Evolutionary conservation across 495 filamentous ascomycete genomes (phyloP).

Genomic region (Penicillium robsamsonii): DNA sequence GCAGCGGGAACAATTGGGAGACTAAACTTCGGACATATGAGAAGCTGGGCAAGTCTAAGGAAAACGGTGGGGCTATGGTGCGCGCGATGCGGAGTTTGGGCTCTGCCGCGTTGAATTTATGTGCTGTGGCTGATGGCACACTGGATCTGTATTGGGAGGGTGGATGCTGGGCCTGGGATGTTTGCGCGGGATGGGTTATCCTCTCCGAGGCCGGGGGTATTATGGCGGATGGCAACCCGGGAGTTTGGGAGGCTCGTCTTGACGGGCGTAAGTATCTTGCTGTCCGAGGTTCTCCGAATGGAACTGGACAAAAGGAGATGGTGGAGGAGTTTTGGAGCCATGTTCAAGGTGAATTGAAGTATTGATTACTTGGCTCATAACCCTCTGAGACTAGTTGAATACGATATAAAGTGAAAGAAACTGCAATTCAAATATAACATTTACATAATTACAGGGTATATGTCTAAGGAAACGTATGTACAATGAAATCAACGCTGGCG

Average conservation of each 20-base stretch:
- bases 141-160: constrained; percentile 91
- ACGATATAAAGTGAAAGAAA: background rate
- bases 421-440: background rate
- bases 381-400: background rate
- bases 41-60: constrained; percentile 58
- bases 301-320: constrained; percentile 67
- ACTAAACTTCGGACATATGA: constrained; percentile 69
- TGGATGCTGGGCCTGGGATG: constrained; percentile 94
- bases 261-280: constrained; percentile 79
- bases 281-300: constrained; percentile 57
- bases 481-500: constrained; percentile 3
- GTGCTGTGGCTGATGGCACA: constrained; percentile 73
- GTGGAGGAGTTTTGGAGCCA: constrained; percentile 78
- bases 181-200: constrained; percentile 88
- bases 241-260: constrained; percentile 69
- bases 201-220: constrained; percentile 79
- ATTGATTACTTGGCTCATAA: constrained; percentile 18
- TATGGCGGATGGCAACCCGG: constrained; percentile 75
- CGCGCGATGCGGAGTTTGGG: constrained; percentile 74
- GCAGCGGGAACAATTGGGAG: constrained; percentile 72
- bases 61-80: constrained; percentile 79
- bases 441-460: constrained; percentile 17
- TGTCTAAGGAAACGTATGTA: constrained; percentile 16
- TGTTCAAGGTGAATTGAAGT: constrained; percentile 36
- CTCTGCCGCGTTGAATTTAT: constrained; percentile 80